Evolutionary conservation across 306 rosid genomes (phyloP), one percentile per base, ranked within the genome.

Genomic region (Spatholobus suberectus): DNA sequence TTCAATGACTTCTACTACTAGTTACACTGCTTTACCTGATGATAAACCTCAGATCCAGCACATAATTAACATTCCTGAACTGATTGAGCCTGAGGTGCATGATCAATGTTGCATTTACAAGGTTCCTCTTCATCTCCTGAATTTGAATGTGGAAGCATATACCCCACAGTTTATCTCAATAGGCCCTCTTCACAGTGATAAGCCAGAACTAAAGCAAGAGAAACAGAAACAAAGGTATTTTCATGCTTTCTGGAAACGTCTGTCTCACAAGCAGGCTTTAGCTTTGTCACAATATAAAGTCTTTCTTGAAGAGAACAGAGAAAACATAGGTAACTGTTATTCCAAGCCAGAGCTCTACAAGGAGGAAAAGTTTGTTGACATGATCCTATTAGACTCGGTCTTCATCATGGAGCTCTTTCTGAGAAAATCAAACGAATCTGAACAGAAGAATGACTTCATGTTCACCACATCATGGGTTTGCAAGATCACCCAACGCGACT

Each of bases 51-150:
- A 71, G 62, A 71, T 83, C 24, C 62, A 72, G 11, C 80, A 78
- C 62, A 71, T 83, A 62, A 11, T 83, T 9, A 32, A 62, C 75
- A 83, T 83, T 71, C 83, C 76, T 49, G 75, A 71, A 51, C 37
- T 49, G 5, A 51, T 71, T 38, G 87, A 78, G 6, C 44, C 70
- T 38, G 34, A 40, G 27, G 3, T 70, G 6, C 52, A 27, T 49
- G 83, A 83, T 24, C 8, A 70, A 2, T 83, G 75, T 51, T 77
- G 83, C 75, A 83, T 83, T 20, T 83, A 83, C 80, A 83, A 83
- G 83, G 86, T 83, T 68, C 75, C 86, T 35, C 3, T 1, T 3
- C 74, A 83, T 77, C 75, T 83, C 1, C 6, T 1, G 2, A 77
- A 76, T 62, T 18, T 83, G 74, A 70, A 70, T 59, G 79, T 35